Evolutionary conservation across 257 asterid species (phyloP).

Genomic region (Verbascum thapsus): DNA sequence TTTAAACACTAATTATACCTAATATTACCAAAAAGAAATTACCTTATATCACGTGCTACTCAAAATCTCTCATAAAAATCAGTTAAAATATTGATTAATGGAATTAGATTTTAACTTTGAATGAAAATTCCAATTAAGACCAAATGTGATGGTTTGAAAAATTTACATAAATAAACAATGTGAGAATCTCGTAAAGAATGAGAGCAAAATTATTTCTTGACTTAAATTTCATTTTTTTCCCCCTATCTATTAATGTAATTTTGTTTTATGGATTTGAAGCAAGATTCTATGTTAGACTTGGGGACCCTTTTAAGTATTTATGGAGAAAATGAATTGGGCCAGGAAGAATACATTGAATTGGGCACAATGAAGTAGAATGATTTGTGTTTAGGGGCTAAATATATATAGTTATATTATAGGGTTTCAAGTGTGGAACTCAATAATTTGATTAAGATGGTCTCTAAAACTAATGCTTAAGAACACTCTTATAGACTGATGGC

Average conservation of each 20-base stretch:
- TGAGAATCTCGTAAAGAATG: too few relatives aligned
- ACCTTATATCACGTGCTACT: too few relatives aligned
- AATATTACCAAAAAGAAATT: too few relatives aligned
- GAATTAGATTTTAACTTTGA: too few relatives aligned
- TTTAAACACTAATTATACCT: too few relatives aligned
- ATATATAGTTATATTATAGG: neutral
- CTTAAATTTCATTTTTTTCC: neutral
- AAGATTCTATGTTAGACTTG: slow-evolving; percentile 11
- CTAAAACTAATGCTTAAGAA: neutral
- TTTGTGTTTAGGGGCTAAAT: slow-evolving; percentile 6
- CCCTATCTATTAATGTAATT: neutral
- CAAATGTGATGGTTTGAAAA: too few relatives aligned
- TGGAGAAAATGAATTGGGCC: slow-evolving; percentile 12
- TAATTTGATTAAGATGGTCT: neutral
- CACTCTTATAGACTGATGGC: neutral
- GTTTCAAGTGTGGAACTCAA: neutral
- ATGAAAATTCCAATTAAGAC: too few relatives aligned
- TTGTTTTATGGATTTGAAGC: slow-evolving; percentile 21
- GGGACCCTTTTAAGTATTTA: neutral
- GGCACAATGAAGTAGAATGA: slow-evolving; percentile 8
- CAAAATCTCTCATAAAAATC: too few relatives aligned
- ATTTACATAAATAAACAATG: too few relatives aligned
- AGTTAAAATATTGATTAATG: too few relatives aligned
- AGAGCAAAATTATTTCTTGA: too few relatives aligned
- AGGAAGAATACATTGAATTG: slow-evolving; percentile 3